Evolutionary conservation across 1,284 basidiomycete genomes (phyloP).

Genomic region (Taiwanofungus camphoratus): DNA sequence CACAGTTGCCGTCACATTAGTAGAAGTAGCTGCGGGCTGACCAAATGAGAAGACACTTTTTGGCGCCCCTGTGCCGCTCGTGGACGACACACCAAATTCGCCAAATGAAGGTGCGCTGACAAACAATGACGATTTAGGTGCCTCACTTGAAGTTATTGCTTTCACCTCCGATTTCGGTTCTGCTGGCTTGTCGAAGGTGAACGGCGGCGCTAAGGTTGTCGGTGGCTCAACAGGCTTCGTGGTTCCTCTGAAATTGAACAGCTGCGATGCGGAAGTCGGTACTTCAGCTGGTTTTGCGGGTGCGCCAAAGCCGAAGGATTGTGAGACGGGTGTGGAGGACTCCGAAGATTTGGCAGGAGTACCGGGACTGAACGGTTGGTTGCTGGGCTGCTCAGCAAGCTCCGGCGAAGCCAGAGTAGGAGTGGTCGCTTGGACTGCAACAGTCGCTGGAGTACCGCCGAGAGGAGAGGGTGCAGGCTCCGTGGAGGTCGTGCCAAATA

Average conservation of each 20-base stretch:
- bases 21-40: slow-evolving; percentile 12
- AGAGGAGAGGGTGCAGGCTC: slow-evolving; percentile 6
- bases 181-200: slow-evolving; percentile 9
- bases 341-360: slow-evolving; percentile 17
- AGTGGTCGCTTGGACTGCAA: background rate
- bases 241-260: slow-evolving; percentile 14
- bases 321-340: slow-evolving; percentile 5
- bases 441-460: background rate
- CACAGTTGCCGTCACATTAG: slow-evolving; percentile 13
- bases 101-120: slow-evolving; percentile 15
- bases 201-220: slow-evolving; percentile 12
- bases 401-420: slow-evolving; percentile 5
- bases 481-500: slow-evolving; percentile 1
- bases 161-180: slow-evolving; percentile 12
- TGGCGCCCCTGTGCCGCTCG: slow-evolving; percentile 16
- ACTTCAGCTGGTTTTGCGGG: slow-evolving; percentile 3
- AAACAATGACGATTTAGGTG: slow-evolving; percentile 12
- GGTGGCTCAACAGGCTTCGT: slow-evolving; percentile 2
- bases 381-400: slow-evolving; percentile 2
- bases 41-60: slow-evolving; percentile 24
- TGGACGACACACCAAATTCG: slow-evolving; percentile 11
- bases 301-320: slow-evolving; percentile 9
- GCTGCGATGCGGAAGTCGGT: background rate
- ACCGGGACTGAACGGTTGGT: slow-evolving; percentile 14
- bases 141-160: no score